Evolutionary conservation across 208 protist genomes (phyloP).

Genomic region (Herpetomonas samuelpessoai): DNA sequence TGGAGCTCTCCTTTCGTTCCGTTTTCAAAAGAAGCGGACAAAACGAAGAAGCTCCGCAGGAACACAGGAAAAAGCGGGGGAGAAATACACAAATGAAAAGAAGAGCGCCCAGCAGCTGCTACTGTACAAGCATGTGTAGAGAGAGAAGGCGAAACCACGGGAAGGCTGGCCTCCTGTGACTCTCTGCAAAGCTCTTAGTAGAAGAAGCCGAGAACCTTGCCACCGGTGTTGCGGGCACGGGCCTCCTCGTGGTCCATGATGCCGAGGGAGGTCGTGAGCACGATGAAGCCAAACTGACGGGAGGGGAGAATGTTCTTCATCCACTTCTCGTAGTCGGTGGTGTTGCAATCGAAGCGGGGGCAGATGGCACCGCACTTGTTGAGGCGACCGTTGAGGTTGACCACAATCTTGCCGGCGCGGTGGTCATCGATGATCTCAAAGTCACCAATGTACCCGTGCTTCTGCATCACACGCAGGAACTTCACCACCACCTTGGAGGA

Average conservation of each 20-base stretch:
- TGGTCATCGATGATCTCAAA: constrained; percentile 99
- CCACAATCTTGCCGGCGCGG: constrained; percentile 99
- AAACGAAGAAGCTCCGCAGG: too few species aligned
- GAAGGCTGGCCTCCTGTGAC: too few species aligned
- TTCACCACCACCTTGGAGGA: constrained; percentile 99
- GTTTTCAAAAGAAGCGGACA: too few species aligned
- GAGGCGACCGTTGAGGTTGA: constrained; percentile 99
- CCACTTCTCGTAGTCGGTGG: constrained; percentile 98
- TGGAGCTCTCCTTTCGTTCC: too few species aligned
- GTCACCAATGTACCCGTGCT: constrained; percentile 88
- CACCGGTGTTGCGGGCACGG: constrained; percentile 98
- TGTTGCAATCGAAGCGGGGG: constrained; percentile 97
- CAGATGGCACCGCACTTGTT: constrained; percentile 99
- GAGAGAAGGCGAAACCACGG: too few species aligned
- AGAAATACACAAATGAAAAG: too few species aligned
- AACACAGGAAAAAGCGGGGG: too few species aligned
- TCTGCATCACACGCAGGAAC: constrained; percentile 99
- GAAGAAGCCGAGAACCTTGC: constrained; percentile 99
- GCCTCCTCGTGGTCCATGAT: constrained; percentile 99
- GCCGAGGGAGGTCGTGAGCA: constrained; percentile 99
- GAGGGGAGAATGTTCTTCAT: constrained; percentile 99
- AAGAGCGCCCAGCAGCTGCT: too few species aligned
- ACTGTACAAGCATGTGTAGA: too few species aligned
- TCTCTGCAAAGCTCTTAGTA: too few species aligned
- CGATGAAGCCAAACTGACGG: constrained; percentile 99